phyloP scores from a whole-genome alignment of 2,329 filamentous ascomycete genomes.

The Teratosphaeria pseudoeucalypti region DNA sequence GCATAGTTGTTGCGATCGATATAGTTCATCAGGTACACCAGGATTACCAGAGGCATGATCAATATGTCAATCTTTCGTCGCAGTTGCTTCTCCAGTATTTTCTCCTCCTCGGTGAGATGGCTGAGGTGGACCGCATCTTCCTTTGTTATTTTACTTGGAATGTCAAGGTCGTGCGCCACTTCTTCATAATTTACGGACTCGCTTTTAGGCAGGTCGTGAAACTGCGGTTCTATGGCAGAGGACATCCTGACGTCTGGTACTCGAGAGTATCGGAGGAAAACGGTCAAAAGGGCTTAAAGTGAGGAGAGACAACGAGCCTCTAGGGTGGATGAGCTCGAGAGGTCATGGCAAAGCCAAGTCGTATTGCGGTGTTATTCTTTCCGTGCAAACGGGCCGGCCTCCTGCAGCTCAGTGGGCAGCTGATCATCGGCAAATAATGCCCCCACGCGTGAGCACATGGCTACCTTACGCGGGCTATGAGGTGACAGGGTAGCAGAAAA shows the following conservation, averaged over 20 bases:
- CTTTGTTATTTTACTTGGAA: slow-evolving; percentile 8
- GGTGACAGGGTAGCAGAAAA: not conserved
- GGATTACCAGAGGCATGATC: slow-evolving; percentile 58
- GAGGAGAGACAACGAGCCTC: not conserved
- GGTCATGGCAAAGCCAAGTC: not conserved
- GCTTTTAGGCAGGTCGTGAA: slow-evolving; percentile 1
- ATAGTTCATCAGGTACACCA: slow-evolving; percentile 42
- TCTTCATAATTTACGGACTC: slow-evolving; percentile 16
- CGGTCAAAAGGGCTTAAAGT: not conserved
- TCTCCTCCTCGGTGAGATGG: slow-evolving; percentile 22
- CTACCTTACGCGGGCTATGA: not conserved
- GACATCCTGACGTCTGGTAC: not conserved
- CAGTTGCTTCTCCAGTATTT: slow-evolving; percentile 43
- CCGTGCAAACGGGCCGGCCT: not conserved
- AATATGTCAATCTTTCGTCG: slow-evolving; percentile 61
- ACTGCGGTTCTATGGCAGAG: not conserved
- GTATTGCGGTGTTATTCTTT: not conserved
- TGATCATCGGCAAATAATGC: not conserved
- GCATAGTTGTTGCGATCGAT: slow-evolving; percentile 49
- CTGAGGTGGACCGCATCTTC: slow-evolving; percentile 17
- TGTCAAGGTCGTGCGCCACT: slow-evolving; percentile 16
- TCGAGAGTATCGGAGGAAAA: not conserved
- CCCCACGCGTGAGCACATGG: not conserved
- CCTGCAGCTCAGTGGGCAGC: not conserved
- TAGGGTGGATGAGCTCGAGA: not conserved